These are phyloP conservation scores for Xylaria sp. DNA, from an alignment of 2,329 filamentous ascomycete species.

Conservation along the genomic window DNA sequence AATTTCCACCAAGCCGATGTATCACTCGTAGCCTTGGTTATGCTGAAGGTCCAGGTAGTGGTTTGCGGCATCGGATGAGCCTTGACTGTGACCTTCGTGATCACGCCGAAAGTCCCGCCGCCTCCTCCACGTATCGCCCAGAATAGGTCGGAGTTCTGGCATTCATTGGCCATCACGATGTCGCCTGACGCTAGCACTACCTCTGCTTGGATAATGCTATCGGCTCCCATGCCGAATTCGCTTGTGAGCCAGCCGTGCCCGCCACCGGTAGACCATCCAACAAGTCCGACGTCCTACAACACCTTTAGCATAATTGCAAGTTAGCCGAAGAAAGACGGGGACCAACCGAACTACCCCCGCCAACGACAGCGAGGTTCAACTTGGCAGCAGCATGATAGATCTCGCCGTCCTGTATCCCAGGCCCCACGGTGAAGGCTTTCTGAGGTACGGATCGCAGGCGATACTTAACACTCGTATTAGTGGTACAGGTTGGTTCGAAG, in stretches of 20 bases:
- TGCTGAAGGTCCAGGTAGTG: too few species aligned
- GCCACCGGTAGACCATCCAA: neutral
- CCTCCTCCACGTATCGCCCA: slow-evolving; percentile 30
- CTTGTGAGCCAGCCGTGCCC: neutral
- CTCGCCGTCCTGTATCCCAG: neutral
- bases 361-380: too few species aligned
- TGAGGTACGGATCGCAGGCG: too few species aligned
- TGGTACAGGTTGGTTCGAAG: neutral
- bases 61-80: neutral
- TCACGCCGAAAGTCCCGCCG: slow-evolving; percentile 21
- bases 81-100: slow-evolving; percentile 12
- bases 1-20: too few species aligned
- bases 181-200: neutral
- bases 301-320: too few species aligned
- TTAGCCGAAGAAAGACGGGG: too few species aligned
- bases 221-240: neutral
- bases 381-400: too few species aligned
- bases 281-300: too few species aligned
- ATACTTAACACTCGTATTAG: too few species aligned
- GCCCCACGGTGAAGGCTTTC: too few species aligned
- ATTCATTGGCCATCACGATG: neutral
- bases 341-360: too few species aligned
- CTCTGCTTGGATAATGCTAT: neutral
- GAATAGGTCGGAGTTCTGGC: slow-evolving; percentile 17
- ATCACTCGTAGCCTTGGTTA: too few species aligned